These are phyloP conservation scores for Pythium myriotylum DNA, from an alignment of 352 stramenopile species.

Conservation along the genomic window DNA sequence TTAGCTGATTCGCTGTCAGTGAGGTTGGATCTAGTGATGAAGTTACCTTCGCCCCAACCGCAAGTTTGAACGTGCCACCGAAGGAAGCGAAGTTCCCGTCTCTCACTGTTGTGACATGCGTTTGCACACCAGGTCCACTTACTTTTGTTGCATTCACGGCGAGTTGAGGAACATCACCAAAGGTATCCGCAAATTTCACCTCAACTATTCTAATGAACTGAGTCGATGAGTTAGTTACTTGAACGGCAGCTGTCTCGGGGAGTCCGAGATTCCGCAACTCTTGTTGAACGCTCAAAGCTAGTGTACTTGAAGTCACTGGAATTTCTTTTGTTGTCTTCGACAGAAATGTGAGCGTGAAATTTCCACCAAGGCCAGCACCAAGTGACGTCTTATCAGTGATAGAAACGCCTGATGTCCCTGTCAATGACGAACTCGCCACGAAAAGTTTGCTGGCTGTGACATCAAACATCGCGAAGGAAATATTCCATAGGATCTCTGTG, in stretches of 20 bases:
- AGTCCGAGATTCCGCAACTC: constrained; percentile 20
- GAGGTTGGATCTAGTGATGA: constrained; percentile 6
- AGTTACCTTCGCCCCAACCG: background rate
- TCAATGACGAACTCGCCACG: constrained; percentile 25
- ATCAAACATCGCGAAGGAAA: constrained; percentile 39
- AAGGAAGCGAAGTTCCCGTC: constrained; percentile 37
- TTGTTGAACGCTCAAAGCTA: constrained; percentile 10
- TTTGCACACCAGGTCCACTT: constrained; percentile 23
- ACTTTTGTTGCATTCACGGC: constrained; percentile 27
- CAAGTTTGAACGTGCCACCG: constrained; percentile 29
- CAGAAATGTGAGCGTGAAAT: constrained; percentile 28
- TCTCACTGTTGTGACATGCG: constrained; percentile 22
- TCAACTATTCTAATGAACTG: background rate
- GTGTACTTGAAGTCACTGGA: background rate
- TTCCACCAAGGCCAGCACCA: constrained; percentile 20
- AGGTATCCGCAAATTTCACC: constrained; percentile 28
- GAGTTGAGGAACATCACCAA: constrained; percentile 26
- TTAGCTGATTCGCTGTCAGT: constrained; percentile 13
- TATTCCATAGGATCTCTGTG: constrained; percentile 34
- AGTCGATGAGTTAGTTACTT: constrained; percentile 1
- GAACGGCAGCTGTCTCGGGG: constrained; percentile 6
- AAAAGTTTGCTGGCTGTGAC: constrained; percentile 15
- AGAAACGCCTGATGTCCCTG: constrained; percentile 26
- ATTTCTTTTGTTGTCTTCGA: constrained; percentile 13
- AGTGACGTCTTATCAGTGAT: constrained; percentile 27